These are phyloP conservation scores for Paecilomyces formosus DNA, from an alignment of 2,329 filamentous ascomycete species.

Conservation along the genomic window DNA sequence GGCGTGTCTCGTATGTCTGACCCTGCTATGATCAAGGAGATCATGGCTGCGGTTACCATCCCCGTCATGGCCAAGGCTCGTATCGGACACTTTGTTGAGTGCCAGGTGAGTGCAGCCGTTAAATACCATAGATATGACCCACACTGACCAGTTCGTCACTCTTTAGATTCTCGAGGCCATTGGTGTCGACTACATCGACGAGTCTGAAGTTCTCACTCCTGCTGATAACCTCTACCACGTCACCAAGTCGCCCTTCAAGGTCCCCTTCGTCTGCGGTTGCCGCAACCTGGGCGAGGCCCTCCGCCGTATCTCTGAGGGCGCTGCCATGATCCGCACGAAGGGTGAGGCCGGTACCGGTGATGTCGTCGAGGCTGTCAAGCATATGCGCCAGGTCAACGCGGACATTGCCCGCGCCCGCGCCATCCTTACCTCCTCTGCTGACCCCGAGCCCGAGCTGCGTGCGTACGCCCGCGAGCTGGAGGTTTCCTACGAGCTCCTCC, in stretches of 20 bases:
- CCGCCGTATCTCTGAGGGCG: constrained; percentile 82
- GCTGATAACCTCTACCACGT: constrained; percentile 89
- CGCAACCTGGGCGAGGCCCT: constrained; percentile 90
- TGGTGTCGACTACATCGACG: constrained; percentile 95
- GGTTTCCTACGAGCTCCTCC: constrained; percentile 69
- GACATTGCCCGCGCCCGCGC: constrained; percentile 68
- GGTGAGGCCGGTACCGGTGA: constrained; percentile 96
- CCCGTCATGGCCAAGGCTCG: constrained; percentile 98
- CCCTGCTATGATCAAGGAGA: constrained; percentile 87
- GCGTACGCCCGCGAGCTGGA: constrained; percentile 75
- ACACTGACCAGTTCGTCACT: background rate
- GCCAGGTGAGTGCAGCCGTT: constrained; percentile 51
- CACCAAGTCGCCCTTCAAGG: constrained; percentile 73
- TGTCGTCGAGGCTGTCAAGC: constrained; percentile 90
- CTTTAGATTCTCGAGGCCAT: constrained; percentile 81
- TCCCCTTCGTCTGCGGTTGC: constrained; percentile 95
- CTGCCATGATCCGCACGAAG: constrained; percentile 98
- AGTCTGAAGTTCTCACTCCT: constrained; percentile 93
- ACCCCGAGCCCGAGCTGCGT: constrained; percentile 63
- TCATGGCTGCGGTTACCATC: constrained; percentile 90
- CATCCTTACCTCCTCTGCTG: constrained; percentile 38
- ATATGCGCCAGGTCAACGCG: constrained; percentile 83
- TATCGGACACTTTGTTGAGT: constrained; percentile 97
- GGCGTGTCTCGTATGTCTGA: constrained; percentile 97
- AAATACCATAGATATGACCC: background rate